Evolutionary conservation across 495 filamentous ascomycete genomes (phyloP).

Genomic region (Neurospora sp.): DNA sequence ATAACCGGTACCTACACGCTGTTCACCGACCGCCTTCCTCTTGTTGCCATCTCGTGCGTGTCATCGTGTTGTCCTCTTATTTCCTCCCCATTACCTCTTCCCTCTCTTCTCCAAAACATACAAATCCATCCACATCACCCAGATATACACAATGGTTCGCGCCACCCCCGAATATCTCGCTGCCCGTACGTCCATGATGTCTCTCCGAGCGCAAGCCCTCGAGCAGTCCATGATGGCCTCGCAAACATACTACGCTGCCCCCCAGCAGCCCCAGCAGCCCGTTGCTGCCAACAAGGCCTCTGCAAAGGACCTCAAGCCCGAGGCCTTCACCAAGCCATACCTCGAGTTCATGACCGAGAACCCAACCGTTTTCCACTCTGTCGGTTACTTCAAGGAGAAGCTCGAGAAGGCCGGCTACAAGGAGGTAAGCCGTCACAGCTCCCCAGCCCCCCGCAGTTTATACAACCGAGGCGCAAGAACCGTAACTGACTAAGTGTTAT

Average conservation of each 20-base stretch:
- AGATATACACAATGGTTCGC: slow-evolving; percentile 23
- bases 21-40: not conserved
- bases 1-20: not conserved
- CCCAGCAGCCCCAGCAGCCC: not conserved
- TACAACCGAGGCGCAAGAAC: not conserved
- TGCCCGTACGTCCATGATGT: slow-evolving; percentile 29
- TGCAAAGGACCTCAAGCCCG: slow-evolving; percentile 33
- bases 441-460: not conserved
- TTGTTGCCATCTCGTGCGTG: not conserved
- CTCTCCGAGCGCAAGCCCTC: slow-evolving; percentile 23
- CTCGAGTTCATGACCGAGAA: slow-evolving; percentile 79
- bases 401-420: slow-evolving; percentile 62
- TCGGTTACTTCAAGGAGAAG: slow-evolving; percentile 61
- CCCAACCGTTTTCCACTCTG: slow-evolving; percentile 87
- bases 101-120: not conserved
- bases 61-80: not conserved
- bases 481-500: not conserved
- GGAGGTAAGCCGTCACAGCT: slow-evolving; percentile 30
- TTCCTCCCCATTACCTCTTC: not conserved
- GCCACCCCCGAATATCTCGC: slow-evolving; percentile 32
- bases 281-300: slow-evolving; percentile 9
- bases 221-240: slow-evolving; percentile 13
- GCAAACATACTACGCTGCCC: not conserved
- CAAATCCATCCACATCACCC: not conserved
- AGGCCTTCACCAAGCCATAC: slow-evolving; percentile 73